These are phyloP conservation scores for Yamadazyma scolyti DNA, from an alignment of 805 yeast genomes.

Conservation along the genomic window DNA sequence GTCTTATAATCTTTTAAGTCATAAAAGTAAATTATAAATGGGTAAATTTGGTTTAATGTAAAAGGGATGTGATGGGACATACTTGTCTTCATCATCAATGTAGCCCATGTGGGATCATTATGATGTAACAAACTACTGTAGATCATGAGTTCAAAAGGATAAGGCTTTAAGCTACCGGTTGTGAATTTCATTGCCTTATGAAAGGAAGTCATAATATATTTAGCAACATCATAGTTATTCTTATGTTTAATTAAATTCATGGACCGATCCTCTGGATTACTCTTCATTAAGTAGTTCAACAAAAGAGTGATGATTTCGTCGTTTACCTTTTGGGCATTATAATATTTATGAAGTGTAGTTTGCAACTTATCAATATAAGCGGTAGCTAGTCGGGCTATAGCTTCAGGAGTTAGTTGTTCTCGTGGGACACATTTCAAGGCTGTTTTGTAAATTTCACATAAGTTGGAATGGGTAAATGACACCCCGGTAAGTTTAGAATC, in stretches of 20 bases:
- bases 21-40: slow-evolving; percentile 36
- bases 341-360: neutral
- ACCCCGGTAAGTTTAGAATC: slow-evolving; percentile 12
- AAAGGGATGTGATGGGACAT: slow-evolving; percentile 26
- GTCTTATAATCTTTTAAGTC: slow-evolving; percentile 20
- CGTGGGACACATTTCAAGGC: slow-evolving; percentile 14
- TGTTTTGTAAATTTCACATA: slow-evolving; percentile 19
- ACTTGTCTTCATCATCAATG: slow-evolving; percentile 22
- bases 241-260: slow-evolving; percentile 13
- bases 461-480: slow-evolving; percentile 5
- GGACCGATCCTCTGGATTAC: slow-evolving; percentile 13
- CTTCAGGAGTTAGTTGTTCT: slow-evolving; percentile 12
- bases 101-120: slow-evolving; percentile 31
- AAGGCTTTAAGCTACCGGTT: slow-evolving; percentile 13
- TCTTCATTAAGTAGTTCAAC: slow-evolving; percentile 22
- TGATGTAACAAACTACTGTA: slow-evolving; percentile 27
- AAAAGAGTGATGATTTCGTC: slow-evolving; percentile 14
- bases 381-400: slow-evolving; percentile 14
- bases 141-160: slow-evolving; percentile 27
- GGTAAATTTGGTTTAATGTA: slow-evolving; percentile 36
- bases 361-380: slow-evolving; percentile 14
- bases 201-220: slow-evolving; percentile 22
- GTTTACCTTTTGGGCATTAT: slow-evolving; percentile 2
- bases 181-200: slow-evolving; percentile 11
- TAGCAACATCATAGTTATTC: slow-evolving; percentile 22